Evolutionary conservation across 176 grass and related monocot species (phyloP).

Genomic region (Thalia dealbata): DNA sequence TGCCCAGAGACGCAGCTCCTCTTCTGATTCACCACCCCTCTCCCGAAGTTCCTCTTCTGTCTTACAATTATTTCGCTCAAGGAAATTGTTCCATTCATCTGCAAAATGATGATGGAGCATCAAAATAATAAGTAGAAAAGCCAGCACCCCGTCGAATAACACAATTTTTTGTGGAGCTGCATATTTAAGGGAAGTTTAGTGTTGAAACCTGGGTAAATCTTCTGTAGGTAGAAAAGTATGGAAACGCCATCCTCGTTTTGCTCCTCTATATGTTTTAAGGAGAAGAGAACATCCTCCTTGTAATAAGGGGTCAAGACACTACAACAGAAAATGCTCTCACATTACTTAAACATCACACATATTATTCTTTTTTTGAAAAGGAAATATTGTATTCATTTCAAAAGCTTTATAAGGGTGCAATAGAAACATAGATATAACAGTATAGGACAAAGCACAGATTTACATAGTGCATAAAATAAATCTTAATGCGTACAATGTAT

Average conservation of each 20-base stretch:
- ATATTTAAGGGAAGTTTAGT: conserved; percentile 6
- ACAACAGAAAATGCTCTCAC: conserved; percentile 17
- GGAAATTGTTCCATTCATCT: conserved; percentile 98
- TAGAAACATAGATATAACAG: not conserved
- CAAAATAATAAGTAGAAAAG: not conserved
- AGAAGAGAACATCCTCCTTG: conserved; percentile 87
- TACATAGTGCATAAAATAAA: too few relatives aligned
- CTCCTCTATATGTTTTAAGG: conserved; percentile 46
- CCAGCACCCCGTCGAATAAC: not conserved
- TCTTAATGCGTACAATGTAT: too few relatives aligned
- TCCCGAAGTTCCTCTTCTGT: conserved; percentile 63
- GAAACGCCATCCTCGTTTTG: conserved; percentile 95
- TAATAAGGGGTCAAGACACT: conserved; percentile 98
- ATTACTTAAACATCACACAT: not conserved
- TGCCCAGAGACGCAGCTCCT: conserved; percentile 83
- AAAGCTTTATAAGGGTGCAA: too few relatives aligned
- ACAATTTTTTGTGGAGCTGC: not conserved
- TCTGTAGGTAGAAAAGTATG: conserved; percentile 94
- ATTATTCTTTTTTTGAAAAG: too few relatives aligned
- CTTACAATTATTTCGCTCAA: conserved; percentile 52
- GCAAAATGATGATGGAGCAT: conserved; percentile 9
- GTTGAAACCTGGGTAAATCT: conserved; percentile 79
- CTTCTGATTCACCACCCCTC: conserved; percentile 40
- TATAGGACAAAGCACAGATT: not conserved
- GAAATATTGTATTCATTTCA: too few relatives aligned